Evolutionary conservation across 108 stramenopile genomes (phyloP).

Genomic region (Mediolabrus comicus): DNA sequence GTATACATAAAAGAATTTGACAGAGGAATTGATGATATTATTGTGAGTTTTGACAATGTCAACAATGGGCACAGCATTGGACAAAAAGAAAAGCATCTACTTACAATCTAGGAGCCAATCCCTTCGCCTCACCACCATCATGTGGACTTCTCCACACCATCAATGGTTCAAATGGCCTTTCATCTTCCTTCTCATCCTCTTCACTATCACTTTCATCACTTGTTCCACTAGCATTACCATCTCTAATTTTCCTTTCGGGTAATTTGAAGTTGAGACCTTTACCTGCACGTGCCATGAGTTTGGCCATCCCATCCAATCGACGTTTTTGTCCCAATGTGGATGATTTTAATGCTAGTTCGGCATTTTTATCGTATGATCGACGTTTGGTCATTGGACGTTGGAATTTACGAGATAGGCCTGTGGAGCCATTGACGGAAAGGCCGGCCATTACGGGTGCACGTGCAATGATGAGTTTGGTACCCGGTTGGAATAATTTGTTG

Average conservation of each 20-base stretch:
- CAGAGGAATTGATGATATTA: not conserved
- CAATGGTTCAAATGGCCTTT: constrained; percentile 80
- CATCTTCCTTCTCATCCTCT: constrained; percentile 55
- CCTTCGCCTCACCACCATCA: constrained; percentile 76
- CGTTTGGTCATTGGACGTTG: constrained; percentile 83
- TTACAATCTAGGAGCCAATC: constrained; percentile 65
- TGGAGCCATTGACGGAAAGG: constrained; percentile 34
- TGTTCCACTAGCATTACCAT: constrained; percentile 9
- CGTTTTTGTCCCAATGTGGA: constrained; percentile 64
- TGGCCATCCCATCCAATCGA: constrained; percentile 77
- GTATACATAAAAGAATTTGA: not conserved
- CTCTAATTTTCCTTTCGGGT: constrained; percentile 15
- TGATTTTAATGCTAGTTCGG: constrained; percentile 58
- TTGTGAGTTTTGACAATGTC: no score
- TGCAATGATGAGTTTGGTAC: constrained; percentile 42
- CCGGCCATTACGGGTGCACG: constrained; percentile 69
- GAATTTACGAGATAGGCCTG: constrained; percentile 58
- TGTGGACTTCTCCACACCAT: constrained; percentile 80
- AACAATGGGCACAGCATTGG: not conserved
- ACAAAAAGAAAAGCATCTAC: constrained; percentile 17
- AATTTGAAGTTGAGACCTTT: constrained; percentile 60
- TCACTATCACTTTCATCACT: constrained; percentile 55
- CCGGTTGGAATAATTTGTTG: constrained; percentile 50
- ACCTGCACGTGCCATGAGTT: constrained; percentile 71
- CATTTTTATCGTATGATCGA: constrained; percentile 60